Evolutionary conservation across 768 basidiomycete genomes (phyloP).

Genomic region (Trametes elegans): DNA sequence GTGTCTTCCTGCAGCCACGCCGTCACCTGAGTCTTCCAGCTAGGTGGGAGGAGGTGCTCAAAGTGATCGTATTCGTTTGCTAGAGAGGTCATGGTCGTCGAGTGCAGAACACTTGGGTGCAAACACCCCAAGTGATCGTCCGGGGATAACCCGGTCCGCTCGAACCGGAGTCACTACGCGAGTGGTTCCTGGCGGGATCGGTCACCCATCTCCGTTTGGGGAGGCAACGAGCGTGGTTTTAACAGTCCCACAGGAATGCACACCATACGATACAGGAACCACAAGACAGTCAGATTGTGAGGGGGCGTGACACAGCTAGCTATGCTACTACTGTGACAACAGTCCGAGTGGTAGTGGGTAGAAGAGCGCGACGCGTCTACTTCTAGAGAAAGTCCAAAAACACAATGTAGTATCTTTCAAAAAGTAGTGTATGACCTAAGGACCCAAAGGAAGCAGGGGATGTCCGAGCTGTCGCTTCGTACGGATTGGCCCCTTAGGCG

Average conservation of each 20-base stretch:
- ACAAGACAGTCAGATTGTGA: background rate
- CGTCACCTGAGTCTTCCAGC: conserved; percentile 81
- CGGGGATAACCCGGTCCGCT: background rate
- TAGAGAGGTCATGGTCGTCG: conserved; percentile 5
- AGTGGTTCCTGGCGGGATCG: background rate
- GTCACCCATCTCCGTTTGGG: background rate
- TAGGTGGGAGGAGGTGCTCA: conserved; percentile 85
- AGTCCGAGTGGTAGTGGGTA: background rate
- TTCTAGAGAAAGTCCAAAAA: background rate
- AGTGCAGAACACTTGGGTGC: background rate
- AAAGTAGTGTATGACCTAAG: background rate
- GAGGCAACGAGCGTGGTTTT: too few relatives aligned
- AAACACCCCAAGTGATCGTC: background rate
- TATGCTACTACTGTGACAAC: conserved; percentile 7
- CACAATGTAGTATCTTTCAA: background rate
- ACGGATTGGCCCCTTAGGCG: conserved; percentile 23
- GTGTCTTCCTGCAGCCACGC: conserved; percentile 91
- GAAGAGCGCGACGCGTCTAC: background rate
- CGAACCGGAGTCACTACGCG: background rate
- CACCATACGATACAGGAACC: background rate
- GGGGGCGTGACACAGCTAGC: conserved; percentile 1
- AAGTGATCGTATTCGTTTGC: conserved; percentile 24
- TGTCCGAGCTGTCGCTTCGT: background rate
- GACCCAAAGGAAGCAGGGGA: background rate
- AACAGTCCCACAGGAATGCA: too few relatives aligned